Percentiles rank a stretch among this genome's conserved stretches.
Evolutionary conservation across 139 green algal species (phyloP).

Genomic region (Eudorina sp.): DNA sequence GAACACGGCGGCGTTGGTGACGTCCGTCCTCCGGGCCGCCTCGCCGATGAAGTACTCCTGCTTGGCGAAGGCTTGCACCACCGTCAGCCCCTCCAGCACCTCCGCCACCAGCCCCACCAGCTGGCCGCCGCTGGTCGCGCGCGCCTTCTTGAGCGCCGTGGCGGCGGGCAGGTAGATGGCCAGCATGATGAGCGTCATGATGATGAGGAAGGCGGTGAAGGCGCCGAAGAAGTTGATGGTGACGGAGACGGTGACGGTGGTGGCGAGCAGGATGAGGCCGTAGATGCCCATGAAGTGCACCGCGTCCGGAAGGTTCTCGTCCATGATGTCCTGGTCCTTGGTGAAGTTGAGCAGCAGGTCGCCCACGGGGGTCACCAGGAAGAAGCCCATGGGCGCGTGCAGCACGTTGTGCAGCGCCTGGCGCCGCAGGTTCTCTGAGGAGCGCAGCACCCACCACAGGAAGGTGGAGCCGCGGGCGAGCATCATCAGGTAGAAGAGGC

Average conservation of each 20-base stretch:
- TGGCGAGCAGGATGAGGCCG: conserved; percentile 72
- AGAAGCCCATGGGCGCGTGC: conserved; percentile 75
- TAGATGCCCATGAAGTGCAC: conserved; percentile 76
- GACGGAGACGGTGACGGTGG: conserved; percentile 70
- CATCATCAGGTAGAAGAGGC: conserved; percentile 66
- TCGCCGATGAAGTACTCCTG: conserved; percentile 58
- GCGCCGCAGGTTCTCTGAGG: conserved; percentile 46
- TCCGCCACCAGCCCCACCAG: conserved; percentile 75
- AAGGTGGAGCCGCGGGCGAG: conserved; percentile 67
- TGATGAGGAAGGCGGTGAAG: conserved; percentile 65
- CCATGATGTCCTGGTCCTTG: conserved; percentile 73
- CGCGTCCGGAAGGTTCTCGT: conserved; percentile 72
- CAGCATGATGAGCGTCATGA: conserved; percentile 67
- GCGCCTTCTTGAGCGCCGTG: conserved; percentile 73
- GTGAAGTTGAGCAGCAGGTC: conserved; percentile 78
- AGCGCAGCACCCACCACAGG: conserved; percentile 59
- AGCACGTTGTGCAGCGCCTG: conserved; percentile 54
- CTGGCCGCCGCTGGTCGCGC: conserved; percentile 55
- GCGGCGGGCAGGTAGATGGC: conserved; percentile 73
- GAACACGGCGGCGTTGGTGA: conserved; percentile 62
- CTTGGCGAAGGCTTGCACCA: conserved; percentile 71
- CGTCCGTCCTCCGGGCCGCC: conserved; percentile 51
- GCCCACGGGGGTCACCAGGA: conserved; percentile 74
- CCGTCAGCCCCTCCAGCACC: conserved; percentile 69
- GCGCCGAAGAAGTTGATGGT: conserved; percentile 73